Base-by-base conservation (phyloP, 768 basidiomycete species). In the Tylopilus cervinicoccineus region DNA sequence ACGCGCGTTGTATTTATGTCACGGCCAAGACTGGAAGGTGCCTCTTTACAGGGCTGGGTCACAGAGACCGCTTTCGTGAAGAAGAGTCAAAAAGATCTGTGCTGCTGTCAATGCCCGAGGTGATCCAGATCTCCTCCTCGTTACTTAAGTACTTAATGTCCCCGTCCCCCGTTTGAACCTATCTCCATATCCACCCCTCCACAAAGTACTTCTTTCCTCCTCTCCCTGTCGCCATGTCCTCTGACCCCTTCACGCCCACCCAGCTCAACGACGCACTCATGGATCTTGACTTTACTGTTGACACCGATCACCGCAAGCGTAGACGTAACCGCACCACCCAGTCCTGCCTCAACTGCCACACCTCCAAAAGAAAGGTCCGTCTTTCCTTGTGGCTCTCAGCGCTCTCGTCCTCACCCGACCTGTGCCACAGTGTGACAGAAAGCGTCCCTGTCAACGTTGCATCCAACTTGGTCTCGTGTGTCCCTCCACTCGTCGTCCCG, bases 281-380 rank as follows among this genome's bases (percentile, higher is more conserved):
- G 79, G 86, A 88, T 69, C 75, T 87, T 49, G 86, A 88, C 58
- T 84, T 83, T 70, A 77, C 77, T 47, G 70, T 80, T 48, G 84
- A 86, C 68, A 83, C 79, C 19, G 80, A 85, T 72, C 84, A 86
- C 59, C 77, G 88, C 70, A 92, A 87, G 66, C 78, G 91, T 59
- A 84, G 92, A 64, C 79, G 93, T 62, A 95, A 95, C 72, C 77
- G 93, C 62, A 93, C 92, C 39, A 93, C 91, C 2, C 88, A 93
- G 73, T 89, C 87, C 20, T 84, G 82, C 58, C 72, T 84, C 50
- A 90, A 90, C 61, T 95, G 93, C 72, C 93, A 95, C 70, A 93
- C 91, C 38, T 93, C 92, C 45, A 95, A 95, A 72, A 75, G 93
- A 59, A 93, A 93, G 79, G 91, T 91, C 53, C 47, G 76, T 58